Evolutionary conservation across 192 early-diverging fungal species (phyloP).

Genomic region (Globomyces pollinis-pini): DNA sequence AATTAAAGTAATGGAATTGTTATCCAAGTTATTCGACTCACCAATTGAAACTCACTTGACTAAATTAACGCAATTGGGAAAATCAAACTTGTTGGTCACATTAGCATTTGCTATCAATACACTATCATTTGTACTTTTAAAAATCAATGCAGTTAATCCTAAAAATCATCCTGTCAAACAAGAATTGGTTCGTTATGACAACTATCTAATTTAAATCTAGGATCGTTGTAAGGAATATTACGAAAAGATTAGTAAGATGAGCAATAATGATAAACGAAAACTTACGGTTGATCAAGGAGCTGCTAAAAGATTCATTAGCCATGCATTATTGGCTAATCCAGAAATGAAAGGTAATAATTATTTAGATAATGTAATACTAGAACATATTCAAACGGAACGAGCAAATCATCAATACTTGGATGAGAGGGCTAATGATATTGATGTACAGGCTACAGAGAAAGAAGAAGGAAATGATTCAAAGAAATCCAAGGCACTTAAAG

Average conservation of each 20-base stretch:
- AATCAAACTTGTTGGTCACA: background rate
- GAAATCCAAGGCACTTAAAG: too few relatives aligned
- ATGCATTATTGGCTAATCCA: too few relatives aligned
- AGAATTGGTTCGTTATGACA: background rate
- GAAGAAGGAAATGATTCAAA: too few relatives aligned
- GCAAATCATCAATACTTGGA: too few relatives aligned
- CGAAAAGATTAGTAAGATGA: background rate
- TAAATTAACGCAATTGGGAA: background rate
- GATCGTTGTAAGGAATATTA: background rate
- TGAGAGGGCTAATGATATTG: too few relatives aligned
- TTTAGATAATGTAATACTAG: too few relatives aligned
- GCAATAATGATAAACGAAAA: background rate
- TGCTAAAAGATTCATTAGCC: background rate
- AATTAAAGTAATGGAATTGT: too few relatives aligned
- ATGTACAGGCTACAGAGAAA: too few relatives aligned
- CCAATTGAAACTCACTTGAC: background rate
- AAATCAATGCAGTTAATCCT: background rate
- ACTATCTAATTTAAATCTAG: too few relatives aligned
- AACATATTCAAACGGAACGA: too few relatives aligned
- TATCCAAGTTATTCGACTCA: background rate
- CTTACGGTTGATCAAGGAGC: background rate
- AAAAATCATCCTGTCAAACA: background rate
- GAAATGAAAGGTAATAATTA: too few relatives aligned
- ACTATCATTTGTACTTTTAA: background rate
- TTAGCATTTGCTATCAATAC: slow-evolving; percentile 1